A percentile compares a stretch with the other conserved stretches of the same genome.
Conservation (phyloP, 2,329 filamentous ascomycete species). For the Scleromitrula shiraiana region DNA sequence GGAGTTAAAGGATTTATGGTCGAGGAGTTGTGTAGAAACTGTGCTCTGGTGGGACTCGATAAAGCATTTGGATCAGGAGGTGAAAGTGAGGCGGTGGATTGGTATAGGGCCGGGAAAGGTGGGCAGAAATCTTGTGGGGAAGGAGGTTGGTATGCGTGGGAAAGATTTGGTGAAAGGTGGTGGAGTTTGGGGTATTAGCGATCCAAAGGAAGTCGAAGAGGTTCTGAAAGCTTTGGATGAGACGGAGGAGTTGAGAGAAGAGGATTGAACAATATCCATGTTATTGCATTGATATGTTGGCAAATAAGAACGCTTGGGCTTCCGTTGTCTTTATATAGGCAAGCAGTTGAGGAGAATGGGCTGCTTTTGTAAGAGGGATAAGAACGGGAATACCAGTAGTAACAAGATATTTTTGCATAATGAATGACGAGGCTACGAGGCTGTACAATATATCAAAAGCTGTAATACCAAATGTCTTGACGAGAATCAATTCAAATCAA, state of each 20-base stretch:
- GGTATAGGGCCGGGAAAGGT: conserved; percentile 93
- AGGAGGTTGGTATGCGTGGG: conserved; percentile 82
- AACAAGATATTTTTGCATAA: no score
- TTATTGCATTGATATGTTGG: no score
- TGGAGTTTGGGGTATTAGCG: conserved; percentile 85
- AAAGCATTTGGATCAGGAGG: conserved; percentile 76
- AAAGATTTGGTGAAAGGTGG: conserved; percentile 76
- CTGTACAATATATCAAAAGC: conserved; percentile 3
- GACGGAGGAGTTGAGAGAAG: conserved; percentile 39
- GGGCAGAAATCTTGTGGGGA: conserved; percentile 84
- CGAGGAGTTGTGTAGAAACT: conserved; percentile 80
- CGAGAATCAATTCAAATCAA: background rate
- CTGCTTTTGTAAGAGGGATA: no score
- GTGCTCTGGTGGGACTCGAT: conserved; percentile 94
- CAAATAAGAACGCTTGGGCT: no score
- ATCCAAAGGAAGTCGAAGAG: conserved; percentile 68
- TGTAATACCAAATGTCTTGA: background rate
- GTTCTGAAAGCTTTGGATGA: conserved; percentile 57
- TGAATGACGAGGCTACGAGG: conserved; percentile 15
- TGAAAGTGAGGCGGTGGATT: conserved; percentile 75
- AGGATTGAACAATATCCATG: conserved; percentile 21
- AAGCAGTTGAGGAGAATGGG: no score
- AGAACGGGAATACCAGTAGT: no score
- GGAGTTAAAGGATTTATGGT: conserved; percentile 70
- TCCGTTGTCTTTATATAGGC: no score